Evolutionary conservation across 73 alveolate species (phyloP).

Genomic region (Paramecium primaurelia): DNA sequence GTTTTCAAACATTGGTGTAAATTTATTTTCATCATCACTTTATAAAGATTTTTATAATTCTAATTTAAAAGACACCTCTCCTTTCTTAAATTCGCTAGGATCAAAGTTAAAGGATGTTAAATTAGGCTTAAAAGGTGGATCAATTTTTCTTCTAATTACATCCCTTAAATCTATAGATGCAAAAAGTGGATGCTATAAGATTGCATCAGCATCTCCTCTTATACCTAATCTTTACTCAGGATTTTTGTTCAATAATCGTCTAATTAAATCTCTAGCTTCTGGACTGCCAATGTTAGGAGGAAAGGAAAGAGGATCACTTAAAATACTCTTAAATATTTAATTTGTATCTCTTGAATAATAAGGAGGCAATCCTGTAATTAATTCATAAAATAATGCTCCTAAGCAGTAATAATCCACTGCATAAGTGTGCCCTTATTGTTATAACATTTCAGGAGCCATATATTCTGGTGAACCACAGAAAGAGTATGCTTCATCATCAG

Average conservation of each 20-base stretch:
- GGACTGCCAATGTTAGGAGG: slow-evolving; percentile 60
- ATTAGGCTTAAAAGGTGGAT: slow-evolving; percentile 51
- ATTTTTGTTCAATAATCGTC: slow-evolving; percentile 34
- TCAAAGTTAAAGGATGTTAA: slow-evolving; percentile 55
- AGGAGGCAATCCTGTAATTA: slow-evolving; percentile 76
- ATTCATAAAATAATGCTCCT: slow-evolving; percentile 70
- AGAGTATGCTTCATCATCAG: slow-evolving; percentile 57
- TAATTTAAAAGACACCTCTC: slow-evolving; percentile 23
- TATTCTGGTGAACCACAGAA: slow-evolving; percentile 79
- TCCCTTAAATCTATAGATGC: slow-evolving; percentile 29
- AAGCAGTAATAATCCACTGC: slow-evolving; percentile 69
- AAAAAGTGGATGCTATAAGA: slow-evolving; percentile 54
- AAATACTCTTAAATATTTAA: slow-evolving; percentile 45
- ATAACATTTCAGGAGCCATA: slow-evolving; percentile 73
- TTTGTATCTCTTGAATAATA: slow-evolving; percentile 65
- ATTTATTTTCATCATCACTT: slow-evolving; percentile 27
- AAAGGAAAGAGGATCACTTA: slow-evolving; percentile 33
- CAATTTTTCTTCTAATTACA: slow-evolving; percentile 9
- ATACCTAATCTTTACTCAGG: slow-evolving; percentile 55
- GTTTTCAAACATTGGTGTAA: slow-evolving; percentile 30
- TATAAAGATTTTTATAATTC: slow-evolving; percentile 22
- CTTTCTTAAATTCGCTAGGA: slow-evolving; percentile 46
- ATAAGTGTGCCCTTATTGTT: slow-evolving; percentile 60
- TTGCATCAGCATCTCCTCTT: slow-evolving; percentile 50
- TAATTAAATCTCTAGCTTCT: slow-evolving; percentile 33